Evolutionary conservation across 257 asterid genomes (phyloP).

Genomic region (Marsdenia floribunda): DNA sequence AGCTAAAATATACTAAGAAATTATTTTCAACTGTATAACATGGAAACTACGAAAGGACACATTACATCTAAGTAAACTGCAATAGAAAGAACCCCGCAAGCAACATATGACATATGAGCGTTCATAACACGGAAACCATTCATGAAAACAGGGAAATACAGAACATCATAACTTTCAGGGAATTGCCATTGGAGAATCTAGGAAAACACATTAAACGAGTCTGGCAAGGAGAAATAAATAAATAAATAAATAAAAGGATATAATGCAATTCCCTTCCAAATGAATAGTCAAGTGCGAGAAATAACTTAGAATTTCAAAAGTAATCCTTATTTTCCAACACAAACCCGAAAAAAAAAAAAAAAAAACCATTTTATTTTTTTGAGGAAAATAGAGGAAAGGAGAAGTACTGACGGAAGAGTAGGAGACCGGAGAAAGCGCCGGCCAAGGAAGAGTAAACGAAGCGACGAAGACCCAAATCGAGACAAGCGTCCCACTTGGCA

Average conservation of each 20-base stretch:
- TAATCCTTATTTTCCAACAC: not conserved
- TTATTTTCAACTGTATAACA: not conserved
- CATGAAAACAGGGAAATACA: not conserved
- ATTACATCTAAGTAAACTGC: not conserved
- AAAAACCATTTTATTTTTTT: not conserved
- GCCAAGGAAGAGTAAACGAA: slow-evolving; percentile 57
- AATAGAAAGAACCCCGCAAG: not conserved
- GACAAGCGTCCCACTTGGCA: slow-evolving; percentile 75
- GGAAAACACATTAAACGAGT: not conserved
- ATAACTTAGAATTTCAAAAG: not conserved
- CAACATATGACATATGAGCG: not conserved
- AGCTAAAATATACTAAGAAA: not conserved
- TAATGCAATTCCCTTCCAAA: not conserved
- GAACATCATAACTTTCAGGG: not conserved
- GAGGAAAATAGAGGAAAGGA: not conserved
- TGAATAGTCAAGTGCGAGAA: not conserved
- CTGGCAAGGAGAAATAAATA: not conserved
- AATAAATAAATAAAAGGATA: not conserved
- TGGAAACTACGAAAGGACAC: not conserved
- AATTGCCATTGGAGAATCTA: not conserved
- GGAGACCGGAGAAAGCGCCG: slow-evolving; percentile 68
- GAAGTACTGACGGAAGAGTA: slow-evolving; percentile 53
- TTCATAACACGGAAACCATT: not conserved
- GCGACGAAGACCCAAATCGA: slow-evolving; percentile 65
- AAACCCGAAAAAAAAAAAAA: not conserved